phyloP scores from a whole-genome alignment of 1,139 yeast genomes.

The Geotrichum fermentans region DNA sequence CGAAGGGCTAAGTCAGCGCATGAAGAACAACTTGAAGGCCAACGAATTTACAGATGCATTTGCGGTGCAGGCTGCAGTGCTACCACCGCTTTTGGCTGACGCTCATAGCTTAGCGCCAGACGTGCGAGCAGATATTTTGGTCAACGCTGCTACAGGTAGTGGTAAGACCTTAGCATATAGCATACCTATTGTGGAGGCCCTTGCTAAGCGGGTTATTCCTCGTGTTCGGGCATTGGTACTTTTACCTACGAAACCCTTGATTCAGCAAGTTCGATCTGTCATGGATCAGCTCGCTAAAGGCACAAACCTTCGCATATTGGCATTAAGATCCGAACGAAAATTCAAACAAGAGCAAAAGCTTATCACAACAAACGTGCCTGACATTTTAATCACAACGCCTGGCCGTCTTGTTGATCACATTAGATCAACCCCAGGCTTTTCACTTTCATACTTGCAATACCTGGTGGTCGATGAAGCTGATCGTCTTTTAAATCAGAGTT shows the following conservation, averaged over 20 bases:
- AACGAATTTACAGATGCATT: conserved; percentile 56
- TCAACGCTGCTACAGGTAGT: conserved; percentile 93
- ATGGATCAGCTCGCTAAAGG: conserved; percentile 60
- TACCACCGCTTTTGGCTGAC: conserved; percentile 50
- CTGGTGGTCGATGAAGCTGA: conserved; percentile 95
- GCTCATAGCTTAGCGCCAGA: conserved; percentile 48
- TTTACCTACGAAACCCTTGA: conserved; percentile 87
- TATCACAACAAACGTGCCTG: conserved; percentile 52
- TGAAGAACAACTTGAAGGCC: conserved; percentile 46
- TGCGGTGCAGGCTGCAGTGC: conserved; percentile 70
- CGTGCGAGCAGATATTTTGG: conserved; percentile 56
- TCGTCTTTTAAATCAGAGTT: conserved; percentile 78
- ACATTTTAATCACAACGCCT: conserved; percentile 79
- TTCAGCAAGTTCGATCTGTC: conserved; percentile 72
- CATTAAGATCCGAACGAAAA: conserved; percentile 58
- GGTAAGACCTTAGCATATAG: conserved; percentile 92
- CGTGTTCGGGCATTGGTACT: conserved; percentile 68
- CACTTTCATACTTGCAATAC: conserved; percentile 52
- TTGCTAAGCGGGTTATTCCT: conserved; percentile 63
- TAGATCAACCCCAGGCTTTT: conserved; percentile 34
- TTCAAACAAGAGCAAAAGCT: conserved; percentile 60
- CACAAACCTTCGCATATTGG: conserved; percentile 55
- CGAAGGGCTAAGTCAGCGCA: conserved; percentile 34
- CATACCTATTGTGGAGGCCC: conserved; percentile 71
- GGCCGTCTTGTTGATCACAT: conserved; percentile 93